These are phyloP conservation scores for Kappamyces sp. DNA, from an alignment of 192 early-diverging fungal species.

Conservation along the genomic window DNA sequence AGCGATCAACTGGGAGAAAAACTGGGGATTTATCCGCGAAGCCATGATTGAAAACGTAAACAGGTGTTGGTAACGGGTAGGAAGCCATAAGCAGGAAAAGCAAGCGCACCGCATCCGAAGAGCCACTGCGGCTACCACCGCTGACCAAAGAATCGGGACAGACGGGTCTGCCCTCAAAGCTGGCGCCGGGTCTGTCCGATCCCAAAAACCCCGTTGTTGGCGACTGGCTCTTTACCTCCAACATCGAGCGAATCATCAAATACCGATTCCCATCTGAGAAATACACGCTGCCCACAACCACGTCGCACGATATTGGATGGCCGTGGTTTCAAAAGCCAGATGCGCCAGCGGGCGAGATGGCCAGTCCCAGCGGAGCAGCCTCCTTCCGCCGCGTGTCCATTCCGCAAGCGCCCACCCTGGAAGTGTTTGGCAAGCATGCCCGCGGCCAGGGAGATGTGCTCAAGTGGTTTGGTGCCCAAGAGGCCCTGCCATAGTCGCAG, in stretches of 20 bases:
- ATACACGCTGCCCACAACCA: constrained; percentile 42
- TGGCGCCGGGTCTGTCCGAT: constrained; percentile 32
- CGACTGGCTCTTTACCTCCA: constrained; percentile 38
- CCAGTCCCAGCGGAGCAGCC: not conserved
- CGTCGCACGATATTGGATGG: constrained; percentile 44
- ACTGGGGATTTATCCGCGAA: constrained; percentile 50
- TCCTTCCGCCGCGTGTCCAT: not conserved
- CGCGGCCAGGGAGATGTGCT: constrained; percentile 18
- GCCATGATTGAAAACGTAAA: constrained; percentile 8
- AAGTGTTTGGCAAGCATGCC: constrained; percentile 25
- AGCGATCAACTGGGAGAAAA: constrained; percentile 42
- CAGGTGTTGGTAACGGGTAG: constrained; percentile 3
- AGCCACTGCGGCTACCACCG: not conserved
- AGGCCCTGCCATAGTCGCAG: constrained; percentile 16
- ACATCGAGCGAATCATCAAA: constrained; percentile 32
- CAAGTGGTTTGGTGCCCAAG: constrained; percentile 23
- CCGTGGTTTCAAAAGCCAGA: constrained; percentile 22
- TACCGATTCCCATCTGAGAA: constrained; percentile 35
- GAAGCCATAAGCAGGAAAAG: not conserved
- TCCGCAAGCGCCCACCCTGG: constrained; percentile 12
- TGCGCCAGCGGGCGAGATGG: not conserved
- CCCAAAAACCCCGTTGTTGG: constrained; percentile 25
- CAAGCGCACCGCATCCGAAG: not conserved
- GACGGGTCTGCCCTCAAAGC: constrained; percentile 41
- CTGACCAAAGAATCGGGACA: not conserved